Base-by-base conservation (phyloP, 805 yeast genomes). In the Pichia paraexigua region DNA sequence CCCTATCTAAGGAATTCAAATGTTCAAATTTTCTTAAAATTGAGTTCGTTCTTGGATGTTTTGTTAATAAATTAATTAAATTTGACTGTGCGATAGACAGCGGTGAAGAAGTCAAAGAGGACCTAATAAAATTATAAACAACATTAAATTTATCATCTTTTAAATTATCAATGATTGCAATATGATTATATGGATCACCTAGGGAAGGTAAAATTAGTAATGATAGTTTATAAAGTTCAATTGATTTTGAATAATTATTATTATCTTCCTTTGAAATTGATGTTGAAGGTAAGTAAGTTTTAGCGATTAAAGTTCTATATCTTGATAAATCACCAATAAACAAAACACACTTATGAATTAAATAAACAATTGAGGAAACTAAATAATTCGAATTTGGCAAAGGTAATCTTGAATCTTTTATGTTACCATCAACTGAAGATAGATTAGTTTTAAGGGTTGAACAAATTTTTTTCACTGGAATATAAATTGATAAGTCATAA, bases 101-200 rank as follows among this genome's bases (percentile, higher is more conserved):
- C 22, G 79, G 75, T 30, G 75, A 69, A 52, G 83, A 73, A 15
- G 87, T 76, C 55, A 77, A 70, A 21, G 75, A 72, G 3, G 86
- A 79, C 56, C 87, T 69, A 45, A 78, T 68, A 49, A 79, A 76
- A 71, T 80, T 78, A 53, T 78, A 73, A 41, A 74, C 69, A 25
- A 82, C 78, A 46, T 68, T 67, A 52, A 69, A 73, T 48, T 72
- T 73, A 54, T 76, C 77, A 50, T 73, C 76, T 46, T 71, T 70
- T 47, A 76, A 69, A 70, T 79, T 78, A 53, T 77, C 74, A 41
- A 75, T 68, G 37, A 82, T 75, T 3, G 83, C 87, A 46, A 79
- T 72, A 57, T 79, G 82, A 56, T 79, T 79, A 57, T 78, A 78
- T 28, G 80, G 83, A 58, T 83, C 90, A 49, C 86, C 86, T 51